Conservation (phyloP, 1,284 basidiomycete species). For the Cutaneotrichosporon cutaneum region DNA sequence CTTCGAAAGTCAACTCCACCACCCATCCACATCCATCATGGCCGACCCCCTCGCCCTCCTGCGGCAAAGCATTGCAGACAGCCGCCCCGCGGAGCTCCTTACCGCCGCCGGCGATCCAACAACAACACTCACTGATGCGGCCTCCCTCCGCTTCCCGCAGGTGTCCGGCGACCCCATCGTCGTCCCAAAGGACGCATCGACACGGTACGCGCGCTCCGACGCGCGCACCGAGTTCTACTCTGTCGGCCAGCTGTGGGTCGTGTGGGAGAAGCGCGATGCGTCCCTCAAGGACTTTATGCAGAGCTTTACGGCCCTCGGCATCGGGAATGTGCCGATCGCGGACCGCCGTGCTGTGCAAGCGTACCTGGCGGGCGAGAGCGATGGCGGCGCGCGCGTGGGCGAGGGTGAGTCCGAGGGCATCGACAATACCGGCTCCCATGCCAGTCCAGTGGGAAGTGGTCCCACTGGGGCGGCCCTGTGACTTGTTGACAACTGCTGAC, state of each 20-base stretch:
- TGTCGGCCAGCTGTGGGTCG: conserved; percentile 74
- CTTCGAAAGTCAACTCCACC: not conserved
- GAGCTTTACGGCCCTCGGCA: conserved; percentile 69
- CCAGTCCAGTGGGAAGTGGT: no score
- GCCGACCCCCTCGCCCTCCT: conserved; percentile 47
- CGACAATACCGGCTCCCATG: no score
- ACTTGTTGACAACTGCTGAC: conserved; percentile 16
- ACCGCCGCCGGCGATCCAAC: conserved; percentile 55
- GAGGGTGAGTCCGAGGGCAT: conserved; percentile 60
- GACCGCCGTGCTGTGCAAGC: conserved; percentile 79
- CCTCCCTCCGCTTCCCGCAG: conserved; percentile 64
- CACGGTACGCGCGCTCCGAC: conserved; percentile 62
- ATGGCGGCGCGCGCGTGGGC: conserved; percentile 59
- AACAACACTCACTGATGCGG: conserved; percentile 60
- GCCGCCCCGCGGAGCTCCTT: conserved; percentile 42
- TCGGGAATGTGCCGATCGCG: conserved; percentile 76
- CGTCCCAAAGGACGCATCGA: conserved; percentile 68
- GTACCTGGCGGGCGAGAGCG: conserved; percentile 67
- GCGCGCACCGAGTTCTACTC: conserved; percentile 66
- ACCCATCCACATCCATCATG: conserved; percentile 6
- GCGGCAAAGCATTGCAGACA: conserved; percentile 31
- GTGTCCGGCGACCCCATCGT: conserved; percentile 44
- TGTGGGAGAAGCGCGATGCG: conserved; percentile 71
- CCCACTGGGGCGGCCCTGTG: no score
- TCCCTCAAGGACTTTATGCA: conserved; percentile 81